phyloP scores from a whole-genome alignment of 139 green algal genomes.

The Tetradesmus obliquus region DNA sequence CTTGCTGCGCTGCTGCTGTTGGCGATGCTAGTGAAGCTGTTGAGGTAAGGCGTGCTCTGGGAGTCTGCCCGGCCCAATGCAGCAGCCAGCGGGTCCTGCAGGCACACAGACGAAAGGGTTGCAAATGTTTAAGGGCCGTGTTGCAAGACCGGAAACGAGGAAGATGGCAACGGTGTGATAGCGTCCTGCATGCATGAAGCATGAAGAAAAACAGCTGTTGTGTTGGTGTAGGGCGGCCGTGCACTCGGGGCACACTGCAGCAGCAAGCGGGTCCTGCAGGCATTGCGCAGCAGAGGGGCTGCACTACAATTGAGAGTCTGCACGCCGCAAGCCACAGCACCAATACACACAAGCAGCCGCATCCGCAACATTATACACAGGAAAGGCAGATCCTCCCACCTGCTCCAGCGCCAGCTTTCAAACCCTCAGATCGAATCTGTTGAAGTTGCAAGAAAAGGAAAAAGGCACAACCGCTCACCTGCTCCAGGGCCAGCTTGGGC shows the following conservation, averaged over 20 bases:
- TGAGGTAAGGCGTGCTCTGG: conserved; percentile 23
- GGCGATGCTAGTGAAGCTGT: background rate
- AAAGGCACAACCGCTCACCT: background rate
- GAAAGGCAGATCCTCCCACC: too few relatives aligned
- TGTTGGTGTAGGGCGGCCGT: background rate
- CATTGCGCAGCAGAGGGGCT: background rate
- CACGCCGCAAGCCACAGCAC: too few relatives aligned
- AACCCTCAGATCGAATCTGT: too few relatives aligned
- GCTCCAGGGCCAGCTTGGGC: background rate
- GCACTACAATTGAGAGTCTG: too few relatives aligned
- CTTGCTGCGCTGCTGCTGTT: background rate
- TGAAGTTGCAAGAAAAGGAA: too few relatives aligned
- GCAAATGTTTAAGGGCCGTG: background rate
- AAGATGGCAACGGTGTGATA: too few relatives aligned
- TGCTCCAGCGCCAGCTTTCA: too few relatives aligned
- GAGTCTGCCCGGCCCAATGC: background rate
- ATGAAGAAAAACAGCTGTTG: too few relatives aligned
- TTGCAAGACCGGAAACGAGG: too few relatives aligned
- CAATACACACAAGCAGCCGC: too few relatives aligned
- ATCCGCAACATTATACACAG: too few relatives aligned
- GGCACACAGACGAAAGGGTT: background rate
- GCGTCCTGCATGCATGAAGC: too few relatives aligned
- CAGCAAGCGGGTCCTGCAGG: background rate
- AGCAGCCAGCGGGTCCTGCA: conserved; percentile 38
- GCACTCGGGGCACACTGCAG: background rate